phyloP scores from a whole-genome alignment of 495 filamentous ascomycete species.

The Aspergillus sclerotioniger region DNA sequence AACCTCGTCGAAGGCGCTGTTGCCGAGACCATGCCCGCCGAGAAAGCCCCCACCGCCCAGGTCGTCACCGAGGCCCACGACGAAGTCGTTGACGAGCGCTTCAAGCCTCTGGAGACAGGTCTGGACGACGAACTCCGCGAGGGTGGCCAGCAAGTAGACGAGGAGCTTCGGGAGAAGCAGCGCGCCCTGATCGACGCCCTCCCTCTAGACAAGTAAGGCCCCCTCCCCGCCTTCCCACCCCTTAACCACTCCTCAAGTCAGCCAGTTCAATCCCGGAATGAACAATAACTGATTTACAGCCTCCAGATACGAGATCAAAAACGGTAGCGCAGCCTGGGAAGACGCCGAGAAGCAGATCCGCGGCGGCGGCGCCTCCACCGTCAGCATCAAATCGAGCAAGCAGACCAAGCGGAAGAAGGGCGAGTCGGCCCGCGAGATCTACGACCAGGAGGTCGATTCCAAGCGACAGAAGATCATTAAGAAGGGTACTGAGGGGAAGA shows the following conservation, averaged over 20 bases:
- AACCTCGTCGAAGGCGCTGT: constrained; percentile 71
- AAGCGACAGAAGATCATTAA: constrained; percentile 51
- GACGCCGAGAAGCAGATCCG: constrained; percentile 78
- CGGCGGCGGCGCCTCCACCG: constrained; percentile 61
- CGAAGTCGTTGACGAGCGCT: constrained; percentile 58
- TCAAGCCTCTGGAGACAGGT: constrained; percentile 64
- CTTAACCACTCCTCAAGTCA: not conserved
- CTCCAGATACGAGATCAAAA: constrained; percentile 75
- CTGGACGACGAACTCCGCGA: constrained; percentile 86
- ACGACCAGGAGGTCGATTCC: constrained; percentile 46
- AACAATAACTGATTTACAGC: constrained; percentile 46
- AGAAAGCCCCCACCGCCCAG: constrained; percentile 51
- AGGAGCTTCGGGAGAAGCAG: constrained; percentile 70
- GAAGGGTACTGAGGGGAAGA: constrained; percentile 52
- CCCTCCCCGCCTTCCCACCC: constrained; percentile 1
- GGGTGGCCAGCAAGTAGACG: constrained; percentile 72
- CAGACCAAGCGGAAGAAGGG: constrained; percentile 74
- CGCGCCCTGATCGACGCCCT: constrained; percentile 83
- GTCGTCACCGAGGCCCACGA: constrained; percentile 60
- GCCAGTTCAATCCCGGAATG: constrained; percentile 21
- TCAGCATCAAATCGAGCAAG: constrained; percentile 76
- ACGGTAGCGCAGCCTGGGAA: constrained; percentile 70
- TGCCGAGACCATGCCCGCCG: constrained; percentile 62
- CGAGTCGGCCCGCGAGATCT: constrained; percentile 55
- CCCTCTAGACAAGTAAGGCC: constrained; percentile 79